phyloP scores from a whole-genome alignment of 768 basidiomycete species.

The Mycena sanguinolenta region DNA sequence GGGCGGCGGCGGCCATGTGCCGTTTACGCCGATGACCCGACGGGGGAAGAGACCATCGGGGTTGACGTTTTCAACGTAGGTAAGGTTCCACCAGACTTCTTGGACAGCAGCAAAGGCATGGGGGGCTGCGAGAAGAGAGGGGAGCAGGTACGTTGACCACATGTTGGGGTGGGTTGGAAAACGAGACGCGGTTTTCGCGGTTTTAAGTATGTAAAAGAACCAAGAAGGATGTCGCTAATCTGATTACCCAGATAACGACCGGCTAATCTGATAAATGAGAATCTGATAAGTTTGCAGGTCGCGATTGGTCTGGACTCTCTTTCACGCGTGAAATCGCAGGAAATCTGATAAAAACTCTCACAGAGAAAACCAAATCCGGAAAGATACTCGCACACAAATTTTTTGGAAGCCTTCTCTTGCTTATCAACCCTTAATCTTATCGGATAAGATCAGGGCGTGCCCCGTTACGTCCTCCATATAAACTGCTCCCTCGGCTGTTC shows the following conservation, averaged over 20 bases:
- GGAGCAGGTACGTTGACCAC: constrained; percentile 42
- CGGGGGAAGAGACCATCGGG: constrained; percentile 88
- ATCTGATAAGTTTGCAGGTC: background rate
- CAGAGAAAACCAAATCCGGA: background rate
- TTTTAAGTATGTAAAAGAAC: constrained; percentile 14
- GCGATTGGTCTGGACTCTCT: background rate
- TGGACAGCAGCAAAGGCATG: constrained; percentile 73
- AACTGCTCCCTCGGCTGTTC: background rate
- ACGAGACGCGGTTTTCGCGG: background rate
- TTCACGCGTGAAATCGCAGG: background rate
- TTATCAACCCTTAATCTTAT: background rate
- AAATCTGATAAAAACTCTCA: background rate
- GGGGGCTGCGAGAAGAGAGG: constrained; percentile 49
- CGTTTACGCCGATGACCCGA: constrained; percentile 88
- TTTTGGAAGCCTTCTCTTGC: background rate
- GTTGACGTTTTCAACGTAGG: constrained; percentile 82
- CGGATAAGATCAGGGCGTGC: background rate
- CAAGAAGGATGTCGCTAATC: background rate
- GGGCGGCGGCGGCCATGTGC: constrained; percentile 95
- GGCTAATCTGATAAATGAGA: background rate
- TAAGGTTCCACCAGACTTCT: constrained; percentile 92
- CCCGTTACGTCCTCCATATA: background rate
- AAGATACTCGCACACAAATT: background rate
- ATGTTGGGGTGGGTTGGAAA: constrained; percentile 34
- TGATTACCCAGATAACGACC: background rate